Percentiles rank a stretch among this genome's conserved stretches.
phyloP scores from a whole-genome alignment of 441 rosid genomes.

The Adansonia rubrostipa region DNA sequence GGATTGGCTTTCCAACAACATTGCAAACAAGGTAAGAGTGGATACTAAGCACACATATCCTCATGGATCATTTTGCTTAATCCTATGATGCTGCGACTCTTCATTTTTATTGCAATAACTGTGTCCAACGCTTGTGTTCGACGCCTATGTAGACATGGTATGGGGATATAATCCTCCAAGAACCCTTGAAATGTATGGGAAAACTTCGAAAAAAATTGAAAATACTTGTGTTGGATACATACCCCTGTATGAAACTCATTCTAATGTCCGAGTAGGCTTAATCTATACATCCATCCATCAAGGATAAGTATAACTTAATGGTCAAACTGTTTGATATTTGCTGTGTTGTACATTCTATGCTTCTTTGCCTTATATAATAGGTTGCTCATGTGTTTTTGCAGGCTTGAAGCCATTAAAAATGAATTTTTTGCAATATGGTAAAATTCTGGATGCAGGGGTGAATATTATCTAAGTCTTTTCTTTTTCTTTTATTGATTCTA shows the following conservation, averaged over 20 bases:
- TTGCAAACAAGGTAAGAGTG: slow-evolving; percentile 54
- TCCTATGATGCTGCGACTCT: not conserved
- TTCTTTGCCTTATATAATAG: not conserved
- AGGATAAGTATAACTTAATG: not conserved
- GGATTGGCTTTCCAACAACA: slow-evolving; percentile 71
- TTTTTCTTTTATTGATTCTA: not conserved
- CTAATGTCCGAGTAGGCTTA: not conserved
- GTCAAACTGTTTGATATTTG: not conserved
- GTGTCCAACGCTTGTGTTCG: too few species aligned
- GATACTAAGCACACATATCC: not conserved
- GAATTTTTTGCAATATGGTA: slow-evolving; percentile 30
- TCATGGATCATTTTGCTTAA: not conserved
- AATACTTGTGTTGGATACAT: too few species aligned
- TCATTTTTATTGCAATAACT: too few species aligned
- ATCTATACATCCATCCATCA: not conserved
- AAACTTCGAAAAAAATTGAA: too few species aligned
- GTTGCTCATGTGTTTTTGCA: slow-evolving; percentile 26
- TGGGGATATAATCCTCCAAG: too few species aligned
- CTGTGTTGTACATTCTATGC: not conserved
- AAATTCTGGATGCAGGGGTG: slow-evolving; percentile 58
- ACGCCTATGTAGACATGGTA: too few species aligned
- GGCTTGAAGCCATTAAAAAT: slow-evolving; percentile 39
- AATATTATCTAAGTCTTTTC: slow-evolving; percentile 43
- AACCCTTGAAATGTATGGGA: too few species aligned
- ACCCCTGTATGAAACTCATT: too few species aligned